Percentiles rank a stretch among this genome's conserved stretches.
phyloP scores from a whole-genome alignment of 2,329 filamentous ascomycete genomes.

The Bipolaris bicolor region DNA sequence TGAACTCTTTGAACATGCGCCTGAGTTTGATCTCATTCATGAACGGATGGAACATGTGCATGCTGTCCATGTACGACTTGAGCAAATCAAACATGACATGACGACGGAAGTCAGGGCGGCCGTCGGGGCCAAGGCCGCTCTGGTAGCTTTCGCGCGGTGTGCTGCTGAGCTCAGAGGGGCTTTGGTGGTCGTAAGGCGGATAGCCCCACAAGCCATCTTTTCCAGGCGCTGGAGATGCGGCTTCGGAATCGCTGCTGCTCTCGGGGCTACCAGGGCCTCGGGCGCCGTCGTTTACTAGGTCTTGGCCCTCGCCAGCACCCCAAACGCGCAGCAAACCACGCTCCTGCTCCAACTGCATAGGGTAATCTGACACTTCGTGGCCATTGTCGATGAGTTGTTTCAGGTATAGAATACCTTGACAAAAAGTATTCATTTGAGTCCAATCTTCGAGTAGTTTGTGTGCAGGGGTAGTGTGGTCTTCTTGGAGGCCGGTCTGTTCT shows the following conservation, averaged over 20 bases:
- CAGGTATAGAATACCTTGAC: constrained; percentile 54
- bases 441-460: constrained; percentile 76
- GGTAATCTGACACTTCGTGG: constrained; percentile 65
- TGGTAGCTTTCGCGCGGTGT: constrained; percentile 43
- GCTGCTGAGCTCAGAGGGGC: constrained; percentile 31
- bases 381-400: constrained; percentile 74
- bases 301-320: constrained; percentile 77
- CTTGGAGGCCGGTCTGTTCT: constrained; percentile 64
- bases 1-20: constrained; percentile 59
- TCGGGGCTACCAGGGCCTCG: constrained; percentile 44
- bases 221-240: constrained; percentile 50
- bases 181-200: constrained; percentile 51
- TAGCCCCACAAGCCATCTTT: constrained; percentile 58
- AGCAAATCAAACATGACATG: constrained; percentile 59
- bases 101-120: constrained; percentile 60
- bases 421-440: constrained; percentile 62
- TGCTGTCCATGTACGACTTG: constrained; percentile 63
- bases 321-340: constrained; percentile 77
- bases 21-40: constrained; percentile 61
- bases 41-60: constrained; percentile 70
- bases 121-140: constrained; percentile 60
- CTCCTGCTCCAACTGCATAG: constrained; percentile 75
- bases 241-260: constrained; percentile 50
- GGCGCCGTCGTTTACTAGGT: constrained; percentile 60
- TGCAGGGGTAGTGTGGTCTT: constrained; percentile 89